Evolutionary conservation across 148 eudicot genomes (phyloP).

Genomic region (Chenopodium suecicum): DNA sequence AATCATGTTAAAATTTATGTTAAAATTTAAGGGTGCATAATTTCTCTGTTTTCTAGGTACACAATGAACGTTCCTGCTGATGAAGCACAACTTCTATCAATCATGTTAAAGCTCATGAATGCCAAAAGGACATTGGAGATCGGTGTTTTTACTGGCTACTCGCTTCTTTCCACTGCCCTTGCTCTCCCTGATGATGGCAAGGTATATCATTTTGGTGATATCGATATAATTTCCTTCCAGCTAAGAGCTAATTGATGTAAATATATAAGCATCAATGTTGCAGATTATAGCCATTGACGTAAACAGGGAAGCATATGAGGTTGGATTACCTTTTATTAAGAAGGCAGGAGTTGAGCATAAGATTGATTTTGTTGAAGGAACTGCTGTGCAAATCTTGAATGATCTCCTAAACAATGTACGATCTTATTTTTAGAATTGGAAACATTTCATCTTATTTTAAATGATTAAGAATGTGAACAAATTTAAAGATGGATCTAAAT

Average conservation of each 20-base stretch:
- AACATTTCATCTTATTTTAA: background rate
- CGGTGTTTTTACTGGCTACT: conserved; percentile 72
- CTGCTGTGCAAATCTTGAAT: conserved; percentile 15
- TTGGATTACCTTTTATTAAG: conserved; percentile 33
- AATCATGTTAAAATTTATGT: conserved; percentile 50
- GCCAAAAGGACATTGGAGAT: conserved; percentile 62
- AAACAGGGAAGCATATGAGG: conserved; percentile 33
- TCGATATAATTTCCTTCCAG: background rate
- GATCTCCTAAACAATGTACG: conserved; percentile 31
- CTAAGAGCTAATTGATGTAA: background rate
- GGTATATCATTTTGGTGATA: conserved; percentile 22
- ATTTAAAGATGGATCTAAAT: background rate
- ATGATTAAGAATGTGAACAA: too few relatives aligned
- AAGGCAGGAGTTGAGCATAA: conserved; percentile 40
- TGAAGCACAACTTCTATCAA: conserved; percentile 46
- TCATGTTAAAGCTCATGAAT: conserved; percentile 55
- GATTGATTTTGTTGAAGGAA: conserved; percentile 33
- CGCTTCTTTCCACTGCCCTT: conserved; percentile 62
- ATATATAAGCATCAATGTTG: background rate
- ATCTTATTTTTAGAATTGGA: background rate
- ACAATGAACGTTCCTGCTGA: conserved; percentile 47
- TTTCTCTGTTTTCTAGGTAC: conserved; percentile 34
- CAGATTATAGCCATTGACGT: conserved; percentile 33
- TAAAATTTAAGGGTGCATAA: background rate
- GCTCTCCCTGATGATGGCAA: conserved; percentile 65